Evolutionary conservation across 257 asterid species (phyloP), one percentile per base, ranked within the genome.

Genomic region (Orobanche coerulescens): DNA sequence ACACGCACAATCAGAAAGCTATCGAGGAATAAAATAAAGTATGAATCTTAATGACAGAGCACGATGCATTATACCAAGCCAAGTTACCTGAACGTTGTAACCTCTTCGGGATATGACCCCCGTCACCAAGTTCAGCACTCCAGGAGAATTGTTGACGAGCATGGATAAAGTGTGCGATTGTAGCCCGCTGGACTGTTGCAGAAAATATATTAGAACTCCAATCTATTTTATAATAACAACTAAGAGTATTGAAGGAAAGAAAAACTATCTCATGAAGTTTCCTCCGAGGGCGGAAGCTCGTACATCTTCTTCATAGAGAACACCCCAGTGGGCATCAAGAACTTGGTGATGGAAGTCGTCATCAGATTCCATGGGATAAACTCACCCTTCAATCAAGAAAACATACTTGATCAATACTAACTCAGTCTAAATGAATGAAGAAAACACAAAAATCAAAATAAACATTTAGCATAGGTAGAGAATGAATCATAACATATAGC

Each of bases 311-410:
- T 83, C 79, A 43, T 81, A 74, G 64, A 88, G 86, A 73, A 83
- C 81, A 66, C 96, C 96, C 96, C 96, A 88, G 71, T 88, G 71
- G 54, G 95, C 95, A 72, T 88, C 95, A 34, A 88, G 93, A 65
- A 88, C 81, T 84, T 75, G 82, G 80, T 74, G 74, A 8, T 64
- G 63, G 64, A 79, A 70, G 73, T 71, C 78, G 58, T 77, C 84
- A 73, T 79, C 75, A 46, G 77, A 57, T 66, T 85, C 95, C 82
- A 88, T 90, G 1, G 96, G 96, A 80, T 88, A 88, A 63, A 88
- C 96, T 85, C 96, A 55, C 96, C 96, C 96, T 88, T 34, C 72
- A 82, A 52, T 39, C 66, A 59, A 69, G 53, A 66, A 50, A 58
- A 34, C 34, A 49, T 34, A 55, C 43, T 67, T 50, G 61, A 47